Percentiles rank a stretch among this genome's conserved stretches.
Conservation (phyloP, 768 basidiomycete species). For the Lyophyllum decastes region DNA sequence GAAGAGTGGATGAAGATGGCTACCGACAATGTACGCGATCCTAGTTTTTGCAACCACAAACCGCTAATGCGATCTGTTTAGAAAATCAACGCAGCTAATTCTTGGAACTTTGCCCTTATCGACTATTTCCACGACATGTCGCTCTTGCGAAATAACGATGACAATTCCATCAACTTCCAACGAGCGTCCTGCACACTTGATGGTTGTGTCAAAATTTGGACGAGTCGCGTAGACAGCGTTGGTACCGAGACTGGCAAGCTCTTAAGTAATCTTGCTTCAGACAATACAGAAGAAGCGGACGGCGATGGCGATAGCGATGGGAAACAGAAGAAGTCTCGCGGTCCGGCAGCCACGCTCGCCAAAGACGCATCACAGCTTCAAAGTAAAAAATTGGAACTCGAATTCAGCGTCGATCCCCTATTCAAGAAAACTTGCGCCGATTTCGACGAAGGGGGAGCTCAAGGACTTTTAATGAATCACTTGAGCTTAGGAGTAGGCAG, state of each 20-base stretch:
- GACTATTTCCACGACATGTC: constrained; percentile 99
- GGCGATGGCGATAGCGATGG: constrained; percentile 58
- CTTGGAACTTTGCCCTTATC: constrained; percentile 97
- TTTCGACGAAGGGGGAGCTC: constrained; percentile 97
- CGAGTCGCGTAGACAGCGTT: constrained; percentile 94
- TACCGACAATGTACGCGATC: constrained; percentile 84
- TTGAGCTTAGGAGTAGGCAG: constrained; percentile 74
- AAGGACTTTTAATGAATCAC: constrained; percentile 96
- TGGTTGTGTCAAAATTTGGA: constrained; percentile 99
- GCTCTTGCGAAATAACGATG: constrained; percentile 85
- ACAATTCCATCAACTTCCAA: constrained; percentile 99
- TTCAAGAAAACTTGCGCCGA: constrained; percentile 98
- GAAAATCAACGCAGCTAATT: constrained; percentile 99
- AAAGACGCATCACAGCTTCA: constrained; percentile 80
- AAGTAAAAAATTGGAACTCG: constrained; percentile 92
- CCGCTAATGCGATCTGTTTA: constrained; percentile 32
- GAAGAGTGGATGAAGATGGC: constrained; percentile 99
- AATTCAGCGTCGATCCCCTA: constrained; percentile 94
- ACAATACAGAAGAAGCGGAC: constrained; percentile 55
- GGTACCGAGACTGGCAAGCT: constrained; percentile 96
- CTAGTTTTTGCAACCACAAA: constrained; percentile 3
- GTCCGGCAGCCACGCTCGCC: constrained; percentile 84
- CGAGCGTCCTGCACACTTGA: constrained; percentile 97
- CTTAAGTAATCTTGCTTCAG: constrained; percentile 80
- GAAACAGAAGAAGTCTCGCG: constrained; percentile 66